phyloP scores from a whole-genome alignment of 768 basidiomycete species.

The Lactarius pseudohatsudake region DNA sequence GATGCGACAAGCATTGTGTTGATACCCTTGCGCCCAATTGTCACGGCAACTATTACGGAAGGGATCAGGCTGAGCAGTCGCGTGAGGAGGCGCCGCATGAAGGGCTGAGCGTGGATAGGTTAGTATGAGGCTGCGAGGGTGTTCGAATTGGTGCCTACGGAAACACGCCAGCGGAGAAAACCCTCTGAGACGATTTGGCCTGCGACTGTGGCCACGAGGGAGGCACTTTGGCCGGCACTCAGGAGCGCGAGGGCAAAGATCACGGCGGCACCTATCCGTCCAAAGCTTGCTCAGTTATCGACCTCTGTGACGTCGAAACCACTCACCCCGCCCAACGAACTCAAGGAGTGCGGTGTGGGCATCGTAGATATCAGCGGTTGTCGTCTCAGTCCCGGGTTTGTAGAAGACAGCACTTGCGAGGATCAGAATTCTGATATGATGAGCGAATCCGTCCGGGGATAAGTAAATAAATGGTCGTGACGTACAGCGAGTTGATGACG shows the following conservation, averaged over 20 bases:
- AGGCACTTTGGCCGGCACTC: constrained; percentile 85
- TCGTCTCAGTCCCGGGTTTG: constrained; percentile 36
- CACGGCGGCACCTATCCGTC: constrained; percentile 67
- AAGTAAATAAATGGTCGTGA: constrained; percentile 25
- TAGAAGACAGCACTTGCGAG: constrained; percentile 83
- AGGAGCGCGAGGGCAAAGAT: constrained; percentile 87
- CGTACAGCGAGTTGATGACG: constrained; percentile 80
- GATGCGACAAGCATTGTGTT: constrained; percentile 79
- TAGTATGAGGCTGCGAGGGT: constrained; percentile 29
- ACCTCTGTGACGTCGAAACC: constrained; percentile 3
- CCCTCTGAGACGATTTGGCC: constrained; percentile 92
- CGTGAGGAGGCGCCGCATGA: constrained; percentile 78
- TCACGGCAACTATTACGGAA: constrained; percentile 72
- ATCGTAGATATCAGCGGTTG: constrained; percentile 77
- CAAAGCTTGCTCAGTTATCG: constrained; percentile 5
- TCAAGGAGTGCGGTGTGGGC: constrained; percentile 73
- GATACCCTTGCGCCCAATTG: constrained; percentile 68
- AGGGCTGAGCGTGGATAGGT: constrained; percentile 47
- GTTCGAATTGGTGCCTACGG: constrained; percentile 43
- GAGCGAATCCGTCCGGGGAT: constrained; percentile 10
- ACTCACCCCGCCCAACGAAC: constrained; percentile 64
- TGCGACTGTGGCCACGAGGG: constrained; percentile 84
- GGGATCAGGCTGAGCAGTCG: constrained; percentile 82
- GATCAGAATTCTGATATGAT: constrained; percentile 63
- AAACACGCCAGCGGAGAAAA: constrained; percentile 82